Conservation (phyloP, 75 land plant species). For the Adiantum capillusveneris region DNA sequence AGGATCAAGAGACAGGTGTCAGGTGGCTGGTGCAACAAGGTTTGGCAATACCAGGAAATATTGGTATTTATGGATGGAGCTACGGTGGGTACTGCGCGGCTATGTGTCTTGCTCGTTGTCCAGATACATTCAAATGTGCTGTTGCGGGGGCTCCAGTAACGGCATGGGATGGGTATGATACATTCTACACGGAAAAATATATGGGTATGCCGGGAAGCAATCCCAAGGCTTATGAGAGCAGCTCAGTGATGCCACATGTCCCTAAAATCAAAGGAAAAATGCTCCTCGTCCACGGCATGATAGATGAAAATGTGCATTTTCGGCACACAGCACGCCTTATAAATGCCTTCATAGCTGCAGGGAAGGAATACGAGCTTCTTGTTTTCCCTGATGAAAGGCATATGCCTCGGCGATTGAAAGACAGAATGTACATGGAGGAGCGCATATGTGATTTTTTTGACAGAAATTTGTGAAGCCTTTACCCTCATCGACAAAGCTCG, state of each 20-base stretch:
- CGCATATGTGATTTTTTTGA: constrained; percentile 90
- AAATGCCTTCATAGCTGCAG: constrained; percentile 66
- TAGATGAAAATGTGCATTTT: constrained; percentile 96
- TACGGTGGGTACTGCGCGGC: constrained; percentile 94
- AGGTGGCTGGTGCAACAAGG: constrained; percentile 83
- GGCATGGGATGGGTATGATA: constrained; percentile 97
- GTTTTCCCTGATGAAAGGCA: constrained; percentile 94
- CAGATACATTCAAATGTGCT: constrained; percentile 70
- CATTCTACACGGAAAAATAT: constrained; percentile 95
- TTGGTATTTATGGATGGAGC: constrained; percentile 96
- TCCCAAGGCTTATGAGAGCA: constrained; percentile 34
- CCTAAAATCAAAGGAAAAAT: constrained; percentile 66
- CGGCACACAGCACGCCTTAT: constrained; percentile 96
- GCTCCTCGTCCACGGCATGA: constrained; percentile 93
- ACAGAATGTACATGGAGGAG: constrained; percentile 96
- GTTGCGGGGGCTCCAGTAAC: constrained; percentile 97
- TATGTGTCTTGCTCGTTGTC: constrained; percentile 68
- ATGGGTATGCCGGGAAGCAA: constrained; percentile 80
- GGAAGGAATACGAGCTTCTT: constrained; percentile 73
- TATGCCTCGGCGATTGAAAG: constrained; percentile 71
- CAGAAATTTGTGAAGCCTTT: constrained; percentile 43
- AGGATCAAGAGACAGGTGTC: constrained; percentile 83
- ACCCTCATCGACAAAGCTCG: too few relatives aligned
- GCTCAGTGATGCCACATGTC: constrained; percentile 85
- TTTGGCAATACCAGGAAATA: constrained; percentile 55